These are phyloP conservation scores for Verticillium albo-atrum DNA, from an alignment of 2,329 filamentous ascomycete species.

Conservation along the genomic window DNA sequence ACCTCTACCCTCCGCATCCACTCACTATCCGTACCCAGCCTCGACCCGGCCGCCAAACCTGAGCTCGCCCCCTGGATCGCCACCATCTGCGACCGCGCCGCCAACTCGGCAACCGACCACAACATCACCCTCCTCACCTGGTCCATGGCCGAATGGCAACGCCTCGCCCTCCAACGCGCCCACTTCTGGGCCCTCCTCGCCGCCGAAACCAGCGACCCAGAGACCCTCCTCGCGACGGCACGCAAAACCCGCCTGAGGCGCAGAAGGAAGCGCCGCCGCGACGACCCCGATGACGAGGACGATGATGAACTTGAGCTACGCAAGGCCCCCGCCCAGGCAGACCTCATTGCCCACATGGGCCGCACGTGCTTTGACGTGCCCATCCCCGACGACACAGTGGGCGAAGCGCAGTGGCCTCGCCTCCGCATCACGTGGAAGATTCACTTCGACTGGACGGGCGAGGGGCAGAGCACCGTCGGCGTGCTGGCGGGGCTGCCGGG, in stretches of 20 bases:
- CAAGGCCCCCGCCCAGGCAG: slow-evolving; percentile 24
- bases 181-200: slow-evolving; percentile 57
- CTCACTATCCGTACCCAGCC: slow-evolving; percentile 45
- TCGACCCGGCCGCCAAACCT: slow-evolving; percentile 53
- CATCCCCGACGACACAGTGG: slow-evolving; percentile 25
- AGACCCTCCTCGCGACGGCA: slow-evolving; percentile 24
- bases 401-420: slow-evolving; percentile 28
- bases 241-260: slow-evolving; percentile 20
- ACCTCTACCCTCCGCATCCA: slow-evolving; percentile 46
- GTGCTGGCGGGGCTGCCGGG: slow-evolving; percentile 53
- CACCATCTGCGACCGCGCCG: slow-evolving; percentile 30
- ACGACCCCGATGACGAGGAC: slow-evolving; percentile 11
- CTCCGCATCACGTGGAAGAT: slow-evolving; percentile 60
- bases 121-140: slow-evolving; percentile 60
- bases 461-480: slow-evolving; percentile 55
- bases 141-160: slow-evolving; percentile 66
- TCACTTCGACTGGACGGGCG: slow-evolving; percentile 68
- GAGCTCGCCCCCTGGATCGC: slow-evolving; percentile 55
- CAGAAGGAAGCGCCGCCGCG: slow-evolving; percentile 14
- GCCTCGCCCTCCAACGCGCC: slow-evolving; percentile 55
- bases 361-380: slow-evolving; percentile 43
- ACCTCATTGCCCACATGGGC: slow-evolving; percentile 51
- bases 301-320: slow-evolving; percentile 17
- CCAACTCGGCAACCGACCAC: slow-evolving; percentile 40
- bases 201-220: slow-evolving; percentile 34